These are phyloP conservation scores for Penicillium palitans DNA, from an alignment of 2,329 filamentous ascomycete genomes.

Conservation along the genomic window DNA sequence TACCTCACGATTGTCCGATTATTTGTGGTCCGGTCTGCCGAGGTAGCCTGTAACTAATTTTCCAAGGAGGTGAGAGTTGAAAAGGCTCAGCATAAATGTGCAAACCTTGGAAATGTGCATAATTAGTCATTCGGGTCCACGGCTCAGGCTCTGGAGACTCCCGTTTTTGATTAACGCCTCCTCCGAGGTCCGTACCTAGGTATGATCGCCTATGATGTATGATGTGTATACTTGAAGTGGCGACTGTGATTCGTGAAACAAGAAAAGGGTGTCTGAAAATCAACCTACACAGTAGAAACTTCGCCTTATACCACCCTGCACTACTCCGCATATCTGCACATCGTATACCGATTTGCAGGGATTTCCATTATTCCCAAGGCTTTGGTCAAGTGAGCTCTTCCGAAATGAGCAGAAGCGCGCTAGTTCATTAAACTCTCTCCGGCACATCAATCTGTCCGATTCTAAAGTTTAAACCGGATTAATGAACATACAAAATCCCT, in stretches of 20 bases:
- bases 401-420: not conserved
- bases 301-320: not conserved
- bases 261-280: not conserved
- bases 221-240: not conserved
- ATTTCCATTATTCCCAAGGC: too few relatives aligned
- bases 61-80: not conserved
- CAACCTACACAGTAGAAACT: not conserved
- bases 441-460: not conserved
- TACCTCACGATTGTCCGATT: not conserved
- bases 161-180: not conserved
- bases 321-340: not conserved
- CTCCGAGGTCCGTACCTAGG: too few relatives aligned
- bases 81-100: not conserved
- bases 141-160: not conserved
- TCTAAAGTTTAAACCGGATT: not conserved
- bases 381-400: not conserved
- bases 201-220: not conserved
- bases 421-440: not conserved
- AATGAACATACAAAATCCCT: not conserved
- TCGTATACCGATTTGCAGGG: not conserved
- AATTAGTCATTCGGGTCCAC: slow-evolving; percentile 12
- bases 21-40: not conserved
- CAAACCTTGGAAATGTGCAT: slow-evolving; percentile 1
- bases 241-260: not conserved
- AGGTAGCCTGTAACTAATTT: not conserved